phyloP scores from a whole-genome alignment of 2,329 filamentous ascomycete species.

The Laburnicola sp. region DNA sequence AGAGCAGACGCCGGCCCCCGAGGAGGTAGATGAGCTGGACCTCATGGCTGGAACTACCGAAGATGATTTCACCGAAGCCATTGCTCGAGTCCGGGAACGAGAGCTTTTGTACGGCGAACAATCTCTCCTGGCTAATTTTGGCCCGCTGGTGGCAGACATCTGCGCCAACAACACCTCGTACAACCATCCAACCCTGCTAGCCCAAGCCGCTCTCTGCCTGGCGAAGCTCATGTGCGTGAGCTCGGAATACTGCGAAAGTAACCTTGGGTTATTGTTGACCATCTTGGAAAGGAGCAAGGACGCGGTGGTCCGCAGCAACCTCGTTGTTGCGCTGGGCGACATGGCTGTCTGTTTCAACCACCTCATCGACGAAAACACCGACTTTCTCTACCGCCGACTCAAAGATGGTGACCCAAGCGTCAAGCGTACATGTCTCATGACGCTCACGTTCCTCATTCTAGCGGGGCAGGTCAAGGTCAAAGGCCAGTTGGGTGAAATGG shows the following conservation, averaged over 20 bases:
- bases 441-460: conserved; percentile 92
- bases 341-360: conserved; percentile 99
- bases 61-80: conserved; percentile 87
- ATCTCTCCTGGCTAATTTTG: conserved; percentile 86
- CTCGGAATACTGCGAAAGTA: conserved; percentile 91
- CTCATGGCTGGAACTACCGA: conserved; percentile 96
- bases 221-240: conserved; percentile 99
- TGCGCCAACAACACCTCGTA: conserved; percentile 91
- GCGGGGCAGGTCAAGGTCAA: conserved; percentile 99
- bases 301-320: conserved; percentile 90
- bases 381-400: conserved; percentile 91
- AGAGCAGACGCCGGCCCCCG: conserved; percentile 52
- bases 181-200: conserved; percentile 85
- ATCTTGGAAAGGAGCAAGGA: conserved; percentile 95
- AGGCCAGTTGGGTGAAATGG: conserved; percentile 97
- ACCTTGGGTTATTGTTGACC: conserved; percentile 90
- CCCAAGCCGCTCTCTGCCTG: conserved; percentile 88
- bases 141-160: conserved; percentile 87
- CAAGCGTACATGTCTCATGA: conserved; percentile 98
- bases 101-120: conserved; percentile 81
- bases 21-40: conserved; percentile 86
- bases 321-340: conserved; percentile 93
- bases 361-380: conserved; percentile 97
- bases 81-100: conserved; percentile 80
- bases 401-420: conserved; percentile 87